Evolutionary conservation across 192 early-diverging fungal genomes (phyloP).

Genomic region (Mortierella antarctica): DNA sequence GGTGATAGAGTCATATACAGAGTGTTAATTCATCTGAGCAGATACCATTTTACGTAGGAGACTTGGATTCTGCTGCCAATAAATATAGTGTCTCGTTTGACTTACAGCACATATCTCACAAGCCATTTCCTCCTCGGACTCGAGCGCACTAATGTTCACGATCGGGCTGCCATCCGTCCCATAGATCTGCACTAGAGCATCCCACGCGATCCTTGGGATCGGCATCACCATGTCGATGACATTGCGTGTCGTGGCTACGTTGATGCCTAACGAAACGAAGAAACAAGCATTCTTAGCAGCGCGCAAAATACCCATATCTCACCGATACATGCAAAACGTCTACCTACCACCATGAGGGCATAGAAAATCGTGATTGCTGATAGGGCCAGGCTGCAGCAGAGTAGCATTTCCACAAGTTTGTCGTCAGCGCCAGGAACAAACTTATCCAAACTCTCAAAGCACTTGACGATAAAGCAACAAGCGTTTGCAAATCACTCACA

Average conservation of each 20-base stretch:
- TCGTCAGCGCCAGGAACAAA: background rate
- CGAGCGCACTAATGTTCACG: conserved; percentile 25
- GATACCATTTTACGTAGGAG: background rate
- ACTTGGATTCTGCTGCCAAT: background rate
- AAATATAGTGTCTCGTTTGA: background rate
- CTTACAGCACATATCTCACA: conserved; percentile 43
- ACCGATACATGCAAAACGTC: background rate
- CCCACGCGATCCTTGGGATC: conserved; percentile 52
- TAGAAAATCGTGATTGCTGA: conserved; percentile 57
- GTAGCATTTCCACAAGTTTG: background rate
- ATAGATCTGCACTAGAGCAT: conserved; percentile 44
- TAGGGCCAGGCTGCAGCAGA: conserved; percentile 48
- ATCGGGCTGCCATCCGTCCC: conserved; percentile 54
- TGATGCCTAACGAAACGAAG: conserved; percentile 29
- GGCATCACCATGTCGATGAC: conserved; percentile 49
- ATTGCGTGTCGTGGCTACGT: conserved; percentile 32
- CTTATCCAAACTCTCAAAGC: background rate
- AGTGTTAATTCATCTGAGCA: background rate
- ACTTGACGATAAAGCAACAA: background rate
- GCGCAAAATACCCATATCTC: background rate
- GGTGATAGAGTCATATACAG: background rate
- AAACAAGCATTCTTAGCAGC: background rate
- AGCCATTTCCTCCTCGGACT: conserved; percentile 45
- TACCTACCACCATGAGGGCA: conserved; percentile 53
- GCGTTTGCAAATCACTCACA: conserved; percentile 13